A percentile compares a stretch with the other conserved stretches of the same genome.
Evolutionary conservation across 257 asterid species (phyloP).

Genomic region (Solanum megistacrolobum): DNA sequence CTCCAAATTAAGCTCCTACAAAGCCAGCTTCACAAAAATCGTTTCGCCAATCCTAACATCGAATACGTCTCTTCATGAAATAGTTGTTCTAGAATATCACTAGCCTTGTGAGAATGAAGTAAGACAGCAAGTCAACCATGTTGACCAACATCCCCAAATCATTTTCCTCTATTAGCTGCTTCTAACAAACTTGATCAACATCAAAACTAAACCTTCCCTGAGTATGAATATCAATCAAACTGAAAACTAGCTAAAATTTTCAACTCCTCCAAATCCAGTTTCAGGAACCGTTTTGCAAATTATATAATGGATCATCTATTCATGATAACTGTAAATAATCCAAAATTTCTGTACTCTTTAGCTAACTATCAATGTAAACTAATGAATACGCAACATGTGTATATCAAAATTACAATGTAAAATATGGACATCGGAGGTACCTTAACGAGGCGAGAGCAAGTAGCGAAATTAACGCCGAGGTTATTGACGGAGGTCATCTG

Average conservation of each 20-base stretch:
- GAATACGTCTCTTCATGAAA: not conserved
- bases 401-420: not conserved
- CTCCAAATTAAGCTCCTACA: not conserved
- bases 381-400: not conserved
- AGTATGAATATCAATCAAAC: not conserved
- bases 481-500: constrained; percentile 92
- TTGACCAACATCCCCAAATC: not conserved
- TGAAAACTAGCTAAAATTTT: not conserved
- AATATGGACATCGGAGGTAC: constrained; percentile 3
- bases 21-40: not conserved
- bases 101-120: not conserved
- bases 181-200: not conserved
- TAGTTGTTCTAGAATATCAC: not conserved
- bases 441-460: constrained; percentile 79
- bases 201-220: not conserved
- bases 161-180: not conserved
- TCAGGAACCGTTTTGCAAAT: not conserved
- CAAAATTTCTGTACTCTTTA: not conserved
- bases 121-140: not conserved
- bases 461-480: constrained; percentile 54
- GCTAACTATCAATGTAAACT: not conserved
- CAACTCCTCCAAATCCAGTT: not conserved
- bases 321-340: not conserved
- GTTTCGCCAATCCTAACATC: not conserved
- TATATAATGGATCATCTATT: not conserved